Conservation (phyloP, 2,329 filamentous ascomycete genomes). For the Cercospora janseana region DNA sequence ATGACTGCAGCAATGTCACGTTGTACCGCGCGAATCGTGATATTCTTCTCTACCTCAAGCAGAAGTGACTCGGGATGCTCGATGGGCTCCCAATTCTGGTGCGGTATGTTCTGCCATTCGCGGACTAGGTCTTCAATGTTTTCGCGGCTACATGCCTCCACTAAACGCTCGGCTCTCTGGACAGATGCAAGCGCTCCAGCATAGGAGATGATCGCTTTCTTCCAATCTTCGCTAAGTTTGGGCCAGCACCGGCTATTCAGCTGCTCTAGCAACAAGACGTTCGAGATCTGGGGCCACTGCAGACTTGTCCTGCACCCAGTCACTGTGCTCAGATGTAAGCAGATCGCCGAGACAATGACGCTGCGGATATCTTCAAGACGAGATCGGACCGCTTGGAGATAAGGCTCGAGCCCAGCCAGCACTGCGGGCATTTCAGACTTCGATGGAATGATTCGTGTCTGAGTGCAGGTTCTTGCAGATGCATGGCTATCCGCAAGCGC, state of each 20-base stretch:
- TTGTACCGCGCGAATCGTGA: conserved; percentile 62
- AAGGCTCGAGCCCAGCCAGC: no score
- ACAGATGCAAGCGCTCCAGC: conserved; percentile 46
- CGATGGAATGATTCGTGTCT: no score
- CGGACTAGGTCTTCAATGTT: conserved; percentile 35
- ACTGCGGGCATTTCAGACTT: no score
- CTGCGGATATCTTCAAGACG: background rate
- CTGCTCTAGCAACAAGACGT: conserved; percentile 9
- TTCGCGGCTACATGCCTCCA: conserved; percentile 11
- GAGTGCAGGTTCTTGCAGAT: no score
- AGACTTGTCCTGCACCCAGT: conserved; percentile 5
- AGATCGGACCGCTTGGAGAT: no score
- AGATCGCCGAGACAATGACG: background rate
- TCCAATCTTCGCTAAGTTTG: conserved; percentile 9
- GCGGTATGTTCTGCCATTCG: conserved; percentile 51
- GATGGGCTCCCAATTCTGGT: conserved; percentile 55
- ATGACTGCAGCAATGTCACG: conserved; percentile 65
- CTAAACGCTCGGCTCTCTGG: conserved; percentile 49
- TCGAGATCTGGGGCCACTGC: conserved; percentile 13
- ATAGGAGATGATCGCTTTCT: conserved; percentile 41
- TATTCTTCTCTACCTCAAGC: conserved; percentile 63
- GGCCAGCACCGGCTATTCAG: conserved; percentile 2
- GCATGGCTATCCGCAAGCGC: no score
- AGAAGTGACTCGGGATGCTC: conserved; percentile 62
- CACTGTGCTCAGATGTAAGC: background rate